These are phyloP conservation scores for Fragaria iinumae DNA, from an alignment of 306 rosid species.

Conservation along the genomic window DNA sequence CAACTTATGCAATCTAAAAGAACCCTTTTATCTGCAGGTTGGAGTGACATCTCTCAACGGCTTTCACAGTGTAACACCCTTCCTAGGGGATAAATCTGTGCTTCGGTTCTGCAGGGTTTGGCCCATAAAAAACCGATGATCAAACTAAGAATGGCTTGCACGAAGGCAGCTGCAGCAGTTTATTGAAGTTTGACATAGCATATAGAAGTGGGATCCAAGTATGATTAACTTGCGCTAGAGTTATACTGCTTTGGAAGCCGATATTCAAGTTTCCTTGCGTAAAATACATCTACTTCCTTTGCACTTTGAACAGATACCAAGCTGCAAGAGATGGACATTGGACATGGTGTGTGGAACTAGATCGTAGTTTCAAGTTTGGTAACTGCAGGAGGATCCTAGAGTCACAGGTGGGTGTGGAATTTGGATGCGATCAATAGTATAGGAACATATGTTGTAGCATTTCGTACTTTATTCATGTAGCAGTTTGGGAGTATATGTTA, in stretches of 20 bases:
- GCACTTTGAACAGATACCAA: not conserved
- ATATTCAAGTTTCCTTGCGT: not conserved
- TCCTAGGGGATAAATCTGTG: constrained; percentile 46
- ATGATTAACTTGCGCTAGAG: not conserved
- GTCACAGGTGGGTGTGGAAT: not conserved
- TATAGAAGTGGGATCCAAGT: not conserved
- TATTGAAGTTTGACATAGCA: not conserved
- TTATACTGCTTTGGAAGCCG: not conserved
- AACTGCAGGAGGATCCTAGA: not conserved
- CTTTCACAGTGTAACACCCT: constrained; percentile 62
- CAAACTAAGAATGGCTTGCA: not conserved
- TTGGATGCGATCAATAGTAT: not conserved
- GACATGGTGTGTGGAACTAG: not conserved
- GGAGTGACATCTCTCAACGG: constrained; percentile 58
- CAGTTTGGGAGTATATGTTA: too few relatives aligned
- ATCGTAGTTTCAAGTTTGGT: not conserved
- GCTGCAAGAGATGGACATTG: not conserved
- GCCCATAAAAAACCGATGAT: not conserved
- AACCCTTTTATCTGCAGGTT: constrained; percentile 47
- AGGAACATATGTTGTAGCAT: constrained; percentile 1
- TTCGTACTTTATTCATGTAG: not conserved
- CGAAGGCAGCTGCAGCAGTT: not conserved
- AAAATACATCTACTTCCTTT: not conserved
- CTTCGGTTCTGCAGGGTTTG: not conserved
- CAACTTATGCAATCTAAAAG: constrained; percentile 23